Conservation (phyloP, 371 early-diverging fungal genomes). For the Sporodiniella umbellata region DNA sequence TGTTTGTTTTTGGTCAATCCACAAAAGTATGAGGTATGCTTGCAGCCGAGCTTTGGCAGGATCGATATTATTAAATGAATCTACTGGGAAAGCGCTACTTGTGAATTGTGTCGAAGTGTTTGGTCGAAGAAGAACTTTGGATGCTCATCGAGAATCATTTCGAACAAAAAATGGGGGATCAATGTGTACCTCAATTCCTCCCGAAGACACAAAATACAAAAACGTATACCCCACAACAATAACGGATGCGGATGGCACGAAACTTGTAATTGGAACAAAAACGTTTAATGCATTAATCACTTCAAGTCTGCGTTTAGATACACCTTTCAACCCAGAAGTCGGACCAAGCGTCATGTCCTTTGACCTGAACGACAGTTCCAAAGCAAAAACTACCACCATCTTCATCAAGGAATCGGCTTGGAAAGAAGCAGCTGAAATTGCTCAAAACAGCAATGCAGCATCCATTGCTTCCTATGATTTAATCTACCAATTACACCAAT, state of each 20-base stretch:
- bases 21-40: slow-evolving; percentile 1
- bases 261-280: slow-evolving; percentile 24
- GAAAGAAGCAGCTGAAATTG: slow-evolving; percentile 12
- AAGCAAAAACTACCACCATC: slow-evolving; percentile 8
- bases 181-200: slow-evolving; percentile 9
- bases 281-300: slow-evolving; percentile 19
- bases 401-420: slow-evolving; percentile 10
- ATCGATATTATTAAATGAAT: background rate
- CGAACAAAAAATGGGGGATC: slow-evolving; percentile 8
- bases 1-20: slow-evolving; percentile 8
- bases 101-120: slow-evolving; percentile 27
- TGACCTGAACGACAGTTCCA: slow-evolving; percentile 7
- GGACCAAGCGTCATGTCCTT: slow-evolving; percentile 4
- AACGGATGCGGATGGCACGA: slow-evolving; percentile 6
- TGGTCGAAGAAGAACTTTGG: slow-evolving; percentile 12
- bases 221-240: slow-evolving; percentile 25
- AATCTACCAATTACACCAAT: slow-evolving; percentile 9
- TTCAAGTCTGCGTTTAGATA: slow-evolving; percentile 12
- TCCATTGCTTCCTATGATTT: slow-evolving; percentile 13
- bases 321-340: slow-evolving; percentile 8
- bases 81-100: slow-evolving; percentile 10
- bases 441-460: slow-evolving; percentile 5
- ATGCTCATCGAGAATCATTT: slow-evolving; percentile 9
- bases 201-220: slow-evolving; percentile 14
- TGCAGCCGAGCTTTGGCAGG: slow-evolving; percentile 3